Conservation (phyloP, 257 asterid species). For the Jaltomata sinuosa region DNA sequence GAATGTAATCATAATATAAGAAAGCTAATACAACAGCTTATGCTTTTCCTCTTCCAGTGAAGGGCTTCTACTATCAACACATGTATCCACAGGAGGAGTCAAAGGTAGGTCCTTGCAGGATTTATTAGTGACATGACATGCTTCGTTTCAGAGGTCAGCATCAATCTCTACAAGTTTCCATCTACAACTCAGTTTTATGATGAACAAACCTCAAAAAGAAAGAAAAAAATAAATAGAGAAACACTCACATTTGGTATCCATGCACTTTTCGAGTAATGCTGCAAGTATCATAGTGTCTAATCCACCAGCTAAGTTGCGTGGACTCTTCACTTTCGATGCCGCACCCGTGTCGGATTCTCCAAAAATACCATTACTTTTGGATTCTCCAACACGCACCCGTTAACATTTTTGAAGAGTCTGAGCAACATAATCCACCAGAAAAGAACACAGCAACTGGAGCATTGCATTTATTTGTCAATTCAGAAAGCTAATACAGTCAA, state of each 20-base stretch:
- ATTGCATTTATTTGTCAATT: constrained; percentile 15
- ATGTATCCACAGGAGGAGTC: no score
- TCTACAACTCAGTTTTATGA: constrained; percentile 31
- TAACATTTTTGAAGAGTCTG: no score
- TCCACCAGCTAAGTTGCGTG: no score
- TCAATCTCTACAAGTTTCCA: constrained; percentile 92
- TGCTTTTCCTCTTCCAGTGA: no score
- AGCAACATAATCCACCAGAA: no score
- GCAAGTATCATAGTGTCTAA: constrained; percentile 92
- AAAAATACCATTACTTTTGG: no score
- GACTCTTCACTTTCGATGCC: no score
- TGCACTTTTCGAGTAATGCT: constrained; percentile 70
- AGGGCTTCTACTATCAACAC: no score
- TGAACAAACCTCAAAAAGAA: not conserved
- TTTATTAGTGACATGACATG: constrained; percentile 74
- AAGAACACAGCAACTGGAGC: constrained; percentile 85
- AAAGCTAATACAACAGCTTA: no score
- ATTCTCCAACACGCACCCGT: no score
- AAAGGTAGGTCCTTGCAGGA: constrained; percentile 85
- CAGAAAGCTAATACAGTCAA: not conserved
- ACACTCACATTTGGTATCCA: constrained; percentile 61
- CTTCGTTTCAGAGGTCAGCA: constrained; percentile 56
- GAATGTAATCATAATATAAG: not conserved
- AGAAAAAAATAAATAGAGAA: no score
- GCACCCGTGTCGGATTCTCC: no score